Conservation (phyloP, 768 basidiomycete species). For the Termitomyces sp. region DNA sequence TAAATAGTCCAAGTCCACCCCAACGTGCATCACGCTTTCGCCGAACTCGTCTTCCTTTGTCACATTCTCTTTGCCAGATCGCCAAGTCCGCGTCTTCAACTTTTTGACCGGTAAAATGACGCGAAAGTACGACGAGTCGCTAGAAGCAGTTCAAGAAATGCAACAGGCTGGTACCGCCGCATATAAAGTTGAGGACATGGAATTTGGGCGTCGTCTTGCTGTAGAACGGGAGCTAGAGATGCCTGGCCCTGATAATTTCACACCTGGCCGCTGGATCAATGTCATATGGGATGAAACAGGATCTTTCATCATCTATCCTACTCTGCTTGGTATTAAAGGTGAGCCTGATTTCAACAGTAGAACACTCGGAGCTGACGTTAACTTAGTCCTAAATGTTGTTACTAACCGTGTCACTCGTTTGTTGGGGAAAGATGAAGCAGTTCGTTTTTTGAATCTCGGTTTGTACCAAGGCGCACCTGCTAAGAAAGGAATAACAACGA, state of each 20-base stretch:
- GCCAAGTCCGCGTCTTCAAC: conserved; percentile 90
- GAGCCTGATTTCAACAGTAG: neutral
- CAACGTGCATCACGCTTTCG: conserved; percentile 88
- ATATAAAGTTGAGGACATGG: conserved; percentile 96
- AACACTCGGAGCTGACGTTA: neutral
- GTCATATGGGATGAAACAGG: conserved; percentile 99
- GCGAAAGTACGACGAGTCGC: conserved; percentile 92
- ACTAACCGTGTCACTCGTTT: conserved; percentile 89
- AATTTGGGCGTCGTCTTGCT: conserved; percentile 95
- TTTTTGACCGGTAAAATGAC: conserved; percentile 86
- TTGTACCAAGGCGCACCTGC: conserved; percentile 93
- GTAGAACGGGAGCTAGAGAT: conserved; percentile 87
- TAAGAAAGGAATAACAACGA: conserved; percentile 76
- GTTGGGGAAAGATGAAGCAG: conserved; percentile 90
- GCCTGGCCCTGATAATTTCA: conserved; percentile 65
- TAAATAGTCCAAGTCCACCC: conserved; percentile 78
- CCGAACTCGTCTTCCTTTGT: conserved; percentile 87
- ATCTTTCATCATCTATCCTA: conserved; percentile 90
- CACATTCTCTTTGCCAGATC: conserved; percentile 89
- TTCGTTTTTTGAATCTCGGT: conserved; percentile 82
- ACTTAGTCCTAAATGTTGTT: conserved; percentile 84
- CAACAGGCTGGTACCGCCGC: conserved; percentile 95
- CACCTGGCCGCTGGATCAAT: conserved; percentile 78
- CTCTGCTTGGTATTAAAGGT: conserved; percentile 95
- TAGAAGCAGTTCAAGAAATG: conserved; percentile 94